phyloP scores from a whole-genome alignment of 1,139 yeast genomes.

The Entelexis sorbosivorans region DNA sequence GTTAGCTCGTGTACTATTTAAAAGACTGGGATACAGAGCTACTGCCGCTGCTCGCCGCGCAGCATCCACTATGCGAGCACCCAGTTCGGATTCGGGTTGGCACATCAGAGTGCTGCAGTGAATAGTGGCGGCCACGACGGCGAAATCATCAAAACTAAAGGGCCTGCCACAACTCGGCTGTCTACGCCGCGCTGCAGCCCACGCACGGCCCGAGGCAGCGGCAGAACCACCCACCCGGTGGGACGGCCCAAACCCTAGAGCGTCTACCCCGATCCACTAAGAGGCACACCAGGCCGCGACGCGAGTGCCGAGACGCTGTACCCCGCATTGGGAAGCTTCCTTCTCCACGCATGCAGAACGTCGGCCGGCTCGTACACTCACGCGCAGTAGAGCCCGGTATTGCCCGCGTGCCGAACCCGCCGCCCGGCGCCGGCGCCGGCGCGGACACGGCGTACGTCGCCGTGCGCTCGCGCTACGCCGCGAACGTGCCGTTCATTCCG shows the following conservation, averaged over 20 bases:
- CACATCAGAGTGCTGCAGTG: too few relatives aligned
- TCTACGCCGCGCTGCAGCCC: too few relatives aligned
- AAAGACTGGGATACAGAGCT: too few relatives aligned
- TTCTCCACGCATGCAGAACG: neutral
- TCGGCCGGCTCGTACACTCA: constrained; percentile 1
- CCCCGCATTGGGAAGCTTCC: constrained; percentile 3
- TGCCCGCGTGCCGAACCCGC: neutral
- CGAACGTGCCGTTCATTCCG: constrained; percentile 11
- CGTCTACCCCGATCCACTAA: neutral
- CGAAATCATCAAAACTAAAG: too few relatives aligned
- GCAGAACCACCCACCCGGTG: neutral
- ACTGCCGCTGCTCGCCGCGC: too few relatives aligned
- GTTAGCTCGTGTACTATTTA: too few relatives aligned
- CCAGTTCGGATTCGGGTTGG: too few relatives aligned
- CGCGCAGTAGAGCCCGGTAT: constrained; percentile 4
- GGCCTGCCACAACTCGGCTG: too few relatives aligned
- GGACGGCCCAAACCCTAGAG: constrained; percentile 2
- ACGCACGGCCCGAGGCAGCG: neutral
- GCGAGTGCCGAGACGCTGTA: constrained; percentile 5
- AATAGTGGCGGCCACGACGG: too few relatives aligned
- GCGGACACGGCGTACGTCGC: constrained; percentile 10
- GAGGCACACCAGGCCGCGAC: constrained; percentile 3
- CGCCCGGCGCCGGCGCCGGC: neutral
- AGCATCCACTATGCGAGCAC: too few relatives aligned
- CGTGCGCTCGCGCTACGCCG: constrained; percentile 10